These are phyloP conservation scores for Coprinellus micaceus DNA, from an alignment of 768 basidiomycete genomes.

Conservation along the genomic window DNA sequence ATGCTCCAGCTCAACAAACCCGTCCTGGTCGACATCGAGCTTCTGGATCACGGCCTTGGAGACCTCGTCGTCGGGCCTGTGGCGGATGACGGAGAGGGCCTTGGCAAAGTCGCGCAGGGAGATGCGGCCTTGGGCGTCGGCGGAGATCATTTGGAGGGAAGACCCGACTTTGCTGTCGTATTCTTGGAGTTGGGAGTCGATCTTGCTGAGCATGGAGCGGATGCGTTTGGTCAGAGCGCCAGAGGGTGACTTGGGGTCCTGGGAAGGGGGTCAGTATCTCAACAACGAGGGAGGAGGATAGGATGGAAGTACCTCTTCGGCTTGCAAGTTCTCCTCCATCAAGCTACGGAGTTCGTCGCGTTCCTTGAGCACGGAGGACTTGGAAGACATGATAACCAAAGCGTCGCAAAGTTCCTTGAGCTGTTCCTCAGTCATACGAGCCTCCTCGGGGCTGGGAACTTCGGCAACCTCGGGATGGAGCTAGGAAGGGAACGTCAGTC, in stretches of 20 bases:
- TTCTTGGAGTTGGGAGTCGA: conserved; percentile 86
- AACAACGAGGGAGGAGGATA: conserved; percentile 3
- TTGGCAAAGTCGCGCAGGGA: conserved; percentile 85
- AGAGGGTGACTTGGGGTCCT: conserved; percentile 78
- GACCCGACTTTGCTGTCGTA: conserved; percentile 87
- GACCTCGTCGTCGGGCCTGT: conserved; percentile 86
- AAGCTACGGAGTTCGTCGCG: conserved; percentile 84
- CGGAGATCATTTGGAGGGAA: conserved; percentile 82
- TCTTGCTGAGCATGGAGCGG: conserved; percentile 91
- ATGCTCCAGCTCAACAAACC: conserved; percentile 92
- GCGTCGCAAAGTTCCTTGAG: conserved; percentile 92
- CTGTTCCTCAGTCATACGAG: conserved; percentile 97
- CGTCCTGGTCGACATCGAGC: conserved; percentile 93
- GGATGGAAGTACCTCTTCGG: conserved; percentile 63
- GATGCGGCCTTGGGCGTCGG: conserved; percentile 84
- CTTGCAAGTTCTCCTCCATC: conserved; percentile 91
- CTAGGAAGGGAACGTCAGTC: conserved; percentile 30
- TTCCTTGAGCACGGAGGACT: conserved; percentile 93
- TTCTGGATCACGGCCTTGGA: conserved; percentile 87
- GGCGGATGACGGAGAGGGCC: conserved; percentile 90
- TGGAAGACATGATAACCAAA: conserved; percentile 84
- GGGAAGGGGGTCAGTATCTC: not conserved
- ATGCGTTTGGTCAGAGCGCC: conserved; percentile 94
- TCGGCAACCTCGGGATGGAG: conserved; percentile 58
- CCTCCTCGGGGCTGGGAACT: conserved; percentile 47